Evolutionary conservation across 129 eudicot genomes (phyloP), one percentile per base, ranked within the genome.

Genomic region (Pulicaria dysenterica): DNA sequence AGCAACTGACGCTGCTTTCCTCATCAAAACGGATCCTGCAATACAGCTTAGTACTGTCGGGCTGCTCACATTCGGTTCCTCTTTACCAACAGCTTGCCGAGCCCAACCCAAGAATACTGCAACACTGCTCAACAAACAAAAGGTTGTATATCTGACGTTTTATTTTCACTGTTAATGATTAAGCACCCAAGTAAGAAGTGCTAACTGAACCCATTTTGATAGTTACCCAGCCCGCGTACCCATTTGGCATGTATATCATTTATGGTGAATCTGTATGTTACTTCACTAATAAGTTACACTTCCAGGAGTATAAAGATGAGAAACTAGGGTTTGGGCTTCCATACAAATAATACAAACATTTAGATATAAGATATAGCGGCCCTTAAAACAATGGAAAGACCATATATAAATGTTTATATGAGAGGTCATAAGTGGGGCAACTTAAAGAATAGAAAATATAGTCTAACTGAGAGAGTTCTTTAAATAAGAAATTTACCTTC

Each of bases 81-180:
- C 83, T 80, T 85, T 67, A 58, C 56, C 79, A 61, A 81, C 82
- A 75, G 17, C 40, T 37, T 88, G 81, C 9, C 96, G 89, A 16
- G 96, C 99, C 99, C 99, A 95, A 4, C 96, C 82, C 36, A 88
- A 63, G 70, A 83, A 95, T 13, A 95, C 89, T 43, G 97, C 99
- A 69, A 90, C 97, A 75, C 99, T 94, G 90, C 41, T 54, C 31
- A 78, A 8, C 56, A 67, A 55, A 36, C 31, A 24, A 24, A 24
- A 24, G 31, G 31, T 2, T 24, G 31, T 24, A 24, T 24, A 24
- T 24, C 31, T 24, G 31, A 24, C 31, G 31, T 24, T 24, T 24
- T 24, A 24, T 24, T 24, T 24, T 24, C 31, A 24, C 31, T 24
- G 31, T 24, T 24, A 24, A 24, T 2, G 31, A 24, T 24, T 24